Conservation (phyloP, 257 asterid genomes). For the Solanum commersonii region DNA sequence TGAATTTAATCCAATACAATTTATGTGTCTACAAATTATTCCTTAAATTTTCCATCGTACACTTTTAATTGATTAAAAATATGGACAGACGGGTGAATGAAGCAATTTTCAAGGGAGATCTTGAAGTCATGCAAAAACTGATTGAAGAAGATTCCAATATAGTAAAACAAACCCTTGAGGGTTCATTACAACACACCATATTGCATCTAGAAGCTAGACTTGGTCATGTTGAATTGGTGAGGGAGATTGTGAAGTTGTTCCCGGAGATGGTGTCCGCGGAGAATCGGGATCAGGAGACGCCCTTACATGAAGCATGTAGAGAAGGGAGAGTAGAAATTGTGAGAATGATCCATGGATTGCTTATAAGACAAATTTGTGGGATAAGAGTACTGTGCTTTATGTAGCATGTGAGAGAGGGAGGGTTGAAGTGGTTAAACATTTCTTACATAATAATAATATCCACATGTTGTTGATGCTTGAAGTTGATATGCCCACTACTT, state of each 20-base stretch:
- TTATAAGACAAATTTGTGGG: constrained; percentile 15
- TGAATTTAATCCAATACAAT: too few species aligned
- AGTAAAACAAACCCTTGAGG: background rate
- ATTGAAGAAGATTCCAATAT: background rate
- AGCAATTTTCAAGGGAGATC: constrained; percentile 18
- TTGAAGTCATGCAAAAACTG: background rate
- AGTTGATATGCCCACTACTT: constrained; percentile 17
- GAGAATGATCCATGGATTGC: constrained; percentile 9
- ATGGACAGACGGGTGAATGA: constrained; percentile 39
- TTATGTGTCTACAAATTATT: too few species aligned
- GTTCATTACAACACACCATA: constrained; percentile 8
- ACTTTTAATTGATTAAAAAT: background rate
- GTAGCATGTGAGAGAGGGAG: constrained; percentile 30
- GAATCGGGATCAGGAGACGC: constrained; percentile 1
- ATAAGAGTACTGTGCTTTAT: constrained; percentile 21
- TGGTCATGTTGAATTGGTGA: constrained; percentile 22
- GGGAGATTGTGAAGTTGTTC: constrained; percentile 6
- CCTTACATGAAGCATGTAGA: constrained; percentile 37
- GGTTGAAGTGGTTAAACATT: constrained; percentile 13
- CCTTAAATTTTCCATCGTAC: background rate
- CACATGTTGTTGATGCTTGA: constrained; percentile 22
- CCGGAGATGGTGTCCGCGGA: constrained; percentile 28
- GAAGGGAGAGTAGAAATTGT: constrained; percentile 32
- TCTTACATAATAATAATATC: background rate
- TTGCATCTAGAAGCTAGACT: constrained; percentile 31